Evolutionary conservation across 805 yeast genomes (phyloP).

Genomic region (Helenozyma baotianmanensis): DNA sequence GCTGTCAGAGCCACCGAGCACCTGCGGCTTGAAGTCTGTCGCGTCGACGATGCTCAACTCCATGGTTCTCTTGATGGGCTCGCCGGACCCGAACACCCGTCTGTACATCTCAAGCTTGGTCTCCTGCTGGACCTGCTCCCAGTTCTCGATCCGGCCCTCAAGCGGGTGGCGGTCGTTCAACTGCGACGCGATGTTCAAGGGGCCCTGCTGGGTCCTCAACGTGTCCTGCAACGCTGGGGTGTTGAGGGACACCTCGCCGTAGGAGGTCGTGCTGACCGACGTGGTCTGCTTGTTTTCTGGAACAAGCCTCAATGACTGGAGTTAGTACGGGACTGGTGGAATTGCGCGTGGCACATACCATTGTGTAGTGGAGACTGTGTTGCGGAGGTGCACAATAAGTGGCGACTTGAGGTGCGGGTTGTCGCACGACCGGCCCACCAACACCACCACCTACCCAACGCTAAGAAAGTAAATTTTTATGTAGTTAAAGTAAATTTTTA

Average conservation of each 20-base stretch:
- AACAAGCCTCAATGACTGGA: slow-evolving; percentile 47
- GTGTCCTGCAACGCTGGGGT: slow-evolving; percentile 71
- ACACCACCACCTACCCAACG: background rate
- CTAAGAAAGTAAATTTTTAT: background rate
- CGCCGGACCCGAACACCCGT: slow-evolving; percentile 86
- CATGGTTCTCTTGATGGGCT: slow-evolving; percentile 88
- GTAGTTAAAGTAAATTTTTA: too few species aligned
- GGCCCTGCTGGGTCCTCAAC: slow-evolving; percentile 62
- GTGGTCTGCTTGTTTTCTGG: slow-evolving; percentile 48
- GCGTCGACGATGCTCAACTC: slow-evolving; percentile 70
- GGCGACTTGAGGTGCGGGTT: slow-evolving; percentile 3
- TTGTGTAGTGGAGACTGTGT: background rate
- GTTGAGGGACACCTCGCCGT: slow-evolving; percentile 55
- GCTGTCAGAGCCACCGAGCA: slow-evolving; percentile 53
- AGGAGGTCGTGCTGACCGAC: slow-evolving; percentile 47
- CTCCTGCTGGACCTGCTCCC: slow-evolving; percentile 75
- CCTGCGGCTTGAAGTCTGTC: slow-evolving; percentile 64
- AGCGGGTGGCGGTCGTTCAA: slow-evolving; percentile 82
- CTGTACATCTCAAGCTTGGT: slow-evolving; percentile 73
- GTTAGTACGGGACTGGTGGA: slow-evolving; percentile 5
- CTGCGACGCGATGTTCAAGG: slow-evolving; percentile 53
- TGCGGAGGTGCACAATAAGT: background rate
- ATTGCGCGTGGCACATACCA: slow-evolving; percentile 8
- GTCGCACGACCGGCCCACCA: slow-evolving; percentile 3
- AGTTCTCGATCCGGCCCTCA: slow-evolving; percentile 65